Conservation (phyloP, 257 asterid genomes). For the Rubia yunnanensis region DNA sequence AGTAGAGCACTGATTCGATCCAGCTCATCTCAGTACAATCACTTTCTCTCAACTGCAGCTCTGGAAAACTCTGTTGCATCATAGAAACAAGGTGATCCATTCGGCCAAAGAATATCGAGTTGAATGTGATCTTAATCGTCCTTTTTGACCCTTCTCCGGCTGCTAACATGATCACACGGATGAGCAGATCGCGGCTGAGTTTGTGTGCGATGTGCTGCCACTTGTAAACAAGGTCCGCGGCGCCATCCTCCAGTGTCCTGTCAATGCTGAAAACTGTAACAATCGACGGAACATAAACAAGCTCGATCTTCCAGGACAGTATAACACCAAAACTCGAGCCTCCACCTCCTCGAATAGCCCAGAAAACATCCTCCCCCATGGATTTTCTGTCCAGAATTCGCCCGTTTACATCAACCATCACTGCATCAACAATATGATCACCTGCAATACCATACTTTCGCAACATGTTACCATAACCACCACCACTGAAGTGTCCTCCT, state of each 20-base stretch:
- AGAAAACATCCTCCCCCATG: not conserved
- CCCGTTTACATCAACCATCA: not conserved
- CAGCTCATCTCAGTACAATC: not conserved
- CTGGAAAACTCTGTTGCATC: not conserved
- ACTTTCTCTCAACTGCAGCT: not conserved
- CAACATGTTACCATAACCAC: not conserved
- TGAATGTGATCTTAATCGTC: constrained; percentile 19
- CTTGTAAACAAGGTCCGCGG: constrained; percentile 17
- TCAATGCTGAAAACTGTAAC: constrained; percentile 22
- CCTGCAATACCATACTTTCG: not conserved
- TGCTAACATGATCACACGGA: constrained; percentile 26
- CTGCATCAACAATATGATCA: not conserved
- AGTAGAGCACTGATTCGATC: not conserved
- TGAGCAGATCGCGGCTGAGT: constrained; percentile 31
- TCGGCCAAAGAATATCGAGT: constrained; percentile 9
- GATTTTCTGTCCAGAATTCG: not conserved
- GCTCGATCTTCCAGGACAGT: not conserved
- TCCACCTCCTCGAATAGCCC: not conserved
- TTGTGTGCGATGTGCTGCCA: constrained; percentile 34
- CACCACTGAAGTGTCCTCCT: not conserved
- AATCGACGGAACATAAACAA: not conserved
- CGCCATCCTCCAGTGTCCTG: constrained; percentile 14
- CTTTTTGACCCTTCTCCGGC: not conserved
- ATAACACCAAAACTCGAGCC: not conserved
- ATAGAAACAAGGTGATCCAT: not conserved